phyloP scores from a whole-genome alignment of 2,329 filamentous ascomycete genomes.

The Colletotrichum sp. region DNA sequence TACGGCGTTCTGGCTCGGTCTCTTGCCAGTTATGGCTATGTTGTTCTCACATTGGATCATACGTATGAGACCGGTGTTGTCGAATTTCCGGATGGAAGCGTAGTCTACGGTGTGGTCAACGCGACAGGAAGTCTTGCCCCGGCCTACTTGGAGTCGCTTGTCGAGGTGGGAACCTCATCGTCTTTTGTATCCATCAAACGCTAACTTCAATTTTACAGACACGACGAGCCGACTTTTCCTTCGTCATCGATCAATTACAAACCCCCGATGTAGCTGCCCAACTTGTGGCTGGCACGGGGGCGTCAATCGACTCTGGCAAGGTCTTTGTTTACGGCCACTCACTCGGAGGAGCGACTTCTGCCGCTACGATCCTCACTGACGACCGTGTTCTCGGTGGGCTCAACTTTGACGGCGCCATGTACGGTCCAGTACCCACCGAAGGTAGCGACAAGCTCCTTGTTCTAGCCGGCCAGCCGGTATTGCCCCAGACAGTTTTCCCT shows the following conservation, averaged over 20 bases:
- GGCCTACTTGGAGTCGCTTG: neutral
- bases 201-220: constrained; percentile 27
- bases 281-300: neutral
- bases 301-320: neutral
- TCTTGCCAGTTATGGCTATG: constrained; percentile 49
- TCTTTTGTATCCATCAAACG: neutral
- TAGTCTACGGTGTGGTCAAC: constrained; percentile 26
- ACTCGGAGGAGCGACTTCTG: constrained; percentile 40
- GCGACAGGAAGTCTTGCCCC: neutral
- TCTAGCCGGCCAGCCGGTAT: constrained; percentile 29
- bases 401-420: constrained; percentile 43
- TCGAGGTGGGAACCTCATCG: neutral
- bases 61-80: constrained; percentile 49
- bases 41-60: constrained; percentile 53
- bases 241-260: constrained; percentile 37
- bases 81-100: constrained; percentile 47
- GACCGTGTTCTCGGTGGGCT: constrained; percentile 37
- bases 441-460: constrained; percentile 34
- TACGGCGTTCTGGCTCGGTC: constrained; percentile 47
- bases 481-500: constrained; percentile 18
- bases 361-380: constrained; percentile 33
- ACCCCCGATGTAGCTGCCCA: neutral
- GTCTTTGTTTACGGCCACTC: constrained; percentile 43
- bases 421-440: constrained; percentile 27
- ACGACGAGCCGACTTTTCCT: constrained; percentile 39